Evolutionary conservation across 345 rosid genomes (phyloP), one percentile per base, ranked within the genome.

Genomic region (Conringia planisiliqua): DNA sequence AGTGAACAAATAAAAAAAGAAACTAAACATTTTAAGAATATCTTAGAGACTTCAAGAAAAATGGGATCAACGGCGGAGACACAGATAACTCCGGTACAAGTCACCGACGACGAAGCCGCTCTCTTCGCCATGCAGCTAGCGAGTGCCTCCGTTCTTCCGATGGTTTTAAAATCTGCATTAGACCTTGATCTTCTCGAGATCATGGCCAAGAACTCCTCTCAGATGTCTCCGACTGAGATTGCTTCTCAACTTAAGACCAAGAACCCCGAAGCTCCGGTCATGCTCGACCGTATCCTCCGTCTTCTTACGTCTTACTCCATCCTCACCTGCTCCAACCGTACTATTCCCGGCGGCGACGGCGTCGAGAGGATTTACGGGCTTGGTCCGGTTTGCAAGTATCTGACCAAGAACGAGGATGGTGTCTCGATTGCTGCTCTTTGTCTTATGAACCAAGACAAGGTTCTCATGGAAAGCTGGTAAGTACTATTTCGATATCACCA

Each of bases 381-480:
- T 17, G 97, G 85, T 8, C 92, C 92, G n/a, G 98, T 93, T 61
- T 85, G 94, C 76, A 91, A 91, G 82, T 93, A 71, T 83, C 74
- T 93, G 81, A 82, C 83, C 42, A 89, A 85, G 79, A 88, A 93
- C 62, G 90, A 89, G 67, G 97, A 89, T 69, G 97, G 95, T 39
- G 96, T 87, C 12, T 80, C 97, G 0, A 44, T 91, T n/a, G 81
- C 89, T 39, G 74, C 96, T 61, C 87, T 91, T 13, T 80, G 79
- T 63, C 89, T 89, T 62, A 88, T 93, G 96, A 89, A 87, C 76
- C 98, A 93, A 78, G 98, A 91, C 58, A 89, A 91, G 75, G 84
- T 93, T 43, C 89, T 88, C 74, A 89, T 93, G 98, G 97, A 93
- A 74, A 91, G 96, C 85, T 93, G 97, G 98, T 93, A 78, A 46